Percentiles rank a stretch among this genome's conserved stretches.
These are phyloP conservation scores for Spergularia azorica DNA, from an alignment of 179 eudicot species.

Conservation along the genomic window DNA sequence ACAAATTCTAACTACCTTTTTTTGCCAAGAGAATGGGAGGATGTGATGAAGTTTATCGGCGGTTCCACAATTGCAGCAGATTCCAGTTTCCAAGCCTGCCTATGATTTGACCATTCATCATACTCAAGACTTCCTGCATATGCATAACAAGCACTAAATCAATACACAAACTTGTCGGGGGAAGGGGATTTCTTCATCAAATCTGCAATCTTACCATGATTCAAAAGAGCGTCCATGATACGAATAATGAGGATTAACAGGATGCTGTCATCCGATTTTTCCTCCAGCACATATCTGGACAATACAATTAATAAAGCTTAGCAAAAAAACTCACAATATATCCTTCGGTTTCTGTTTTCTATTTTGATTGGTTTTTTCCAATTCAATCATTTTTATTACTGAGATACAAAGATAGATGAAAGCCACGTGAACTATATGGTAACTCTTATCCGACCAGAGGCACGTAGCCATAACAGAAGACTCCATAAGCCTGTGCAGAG, in stretches of 20 bases:
- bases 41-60: slow-evolving; percentile 70
- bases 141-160: slow-evolving; percentile 4
- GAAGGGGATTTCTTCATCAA: neutral
- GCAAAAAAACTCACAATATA: slow-evolving; percentile 21
- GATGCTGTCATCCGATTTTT: slow-evolving; percentile 96
- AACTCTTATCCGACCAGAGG: no score
- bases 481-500: neutral
- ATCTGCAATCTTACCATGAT: slow-evolving; percentile 59
- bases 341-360: neutral
- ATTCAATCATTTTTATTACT: neutral
- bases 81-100: slow-evolving; percentile 97
- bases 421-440: no score
- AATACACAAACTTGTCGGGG: neutral
- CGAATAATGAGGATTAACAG: slow-evolving; percentile 83
- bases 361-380: neutral
- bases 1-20: slow-evolving; percentile 48
- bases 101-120: slow-evolving; percentile 94
- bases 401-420: neutral
- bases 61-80: slow-evolving; percentile 96
- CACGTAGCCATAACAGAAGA: no score
- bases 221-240: slow-evolving; percentile 84
- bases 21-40: slow-evolving; percentile 78
- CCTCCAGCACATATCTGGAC: slow-evolving; percentile 77
- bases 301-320: slow-evolving; percentile 25
- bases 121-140: slow-evolving; percentile 82